A percentile compares a stretch with the other conserved stretches of the same genome.
Evolutionary conservation across 495 filamentous ascomycete species (phyloP).

Genomic region (Copromyces sp.): DNA sequence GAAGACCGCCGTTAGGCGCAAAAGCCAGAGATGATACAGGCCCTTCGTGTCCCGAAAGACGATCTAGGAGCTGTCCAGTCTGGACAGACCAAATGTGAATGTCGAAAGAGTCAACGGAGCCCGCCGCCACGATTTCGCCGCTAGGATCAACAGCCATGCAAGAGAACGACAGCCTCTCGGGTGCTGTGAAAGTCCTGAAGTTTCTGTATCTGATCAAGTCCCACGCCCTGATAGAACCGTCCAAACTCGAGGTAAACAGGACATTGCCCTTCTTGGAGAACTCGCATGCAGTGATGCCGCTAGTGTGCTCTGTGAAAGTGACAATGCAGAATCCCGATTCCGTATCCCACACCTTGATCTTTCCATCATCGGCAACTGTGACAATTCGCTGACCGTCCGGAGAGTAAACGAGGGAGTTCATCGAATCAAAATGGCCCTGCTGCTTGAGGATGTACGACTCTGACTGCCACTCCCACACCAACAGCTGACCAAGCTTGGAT

Average conservation of each 20-base stretch:
- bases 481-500: constrained; percentile 82
- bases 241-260: constrained; percentile 85
- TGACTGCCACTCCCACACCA: constrained; percentile 99
- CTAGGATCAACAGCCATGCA: constrained; percentile 93
- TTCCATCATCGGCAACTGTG: constrained; percentile 90
- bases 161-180: constrained; percentile 82
- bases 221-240: constrained; percentile 91
- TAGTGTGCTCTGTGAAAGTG: constrained; percentile 94
- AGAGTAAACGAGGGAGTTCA: constrained; percentile 88
- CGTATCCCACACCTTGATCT: constrained; percentile 96
- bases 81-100: constrained; percentile 98
- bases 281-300: constrained; percentile 89
- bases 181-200: constrained; percentile 92
- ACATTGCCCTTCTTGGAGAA: constrained; percentile 92
- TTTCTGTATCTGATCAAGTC: constrained; percentile 94
- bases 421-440: constrained; percentile 93
- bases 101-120: constrained; percentile 90
- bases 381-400: constrained; percentile 88
- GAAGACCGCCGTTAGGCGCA: constrained; percentile 66
- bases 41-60: constrained; percentile 84
- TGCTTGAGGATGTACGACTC: constrained; percentile 99
- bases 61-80: constrained; percentile 89
- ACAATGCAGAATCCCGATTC: constrained; percentile 95
- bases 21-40: constrained; percentile 83
- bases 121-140: constrained; percentile 90